These are phyloP conservation scores for Leccinum pachyderme DNA, from an alignment of 1,284 basidiomycete species.

Conservation along the genomic window DNA sequence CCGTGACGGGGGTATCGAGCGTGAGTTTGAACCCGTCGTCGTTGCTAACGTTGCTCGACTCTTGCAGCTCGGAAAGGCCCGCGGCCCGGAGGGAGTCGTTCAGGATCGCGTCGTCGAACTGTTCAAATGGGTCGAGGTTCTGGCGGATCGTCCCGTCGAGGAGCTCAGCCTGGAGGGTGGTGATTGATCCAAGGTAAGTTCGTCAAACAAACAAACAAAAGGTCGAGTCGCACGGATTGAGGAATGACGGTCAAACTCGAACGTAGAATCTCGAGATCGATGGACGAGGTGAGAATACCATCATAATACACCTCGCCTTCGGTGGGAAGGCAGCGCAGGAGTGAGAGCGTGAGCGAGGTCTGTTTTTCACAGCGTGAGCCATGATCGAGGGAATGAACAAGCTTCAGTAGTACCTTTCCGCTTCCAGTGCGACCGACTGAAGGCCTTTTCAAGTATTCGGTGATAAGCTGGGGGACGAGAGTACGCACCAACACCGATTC, in stretches of 20 bases:
- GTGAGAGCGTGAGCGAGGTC: slow-evolving; percentile 49
- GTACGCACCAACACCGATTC: slow-evolving; percentile 14
- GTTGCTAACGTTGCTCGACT: slow-evolving; percentile 27
- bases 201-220: not conserved
- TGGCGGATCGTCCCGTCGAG: slow-evolving; percentile 55
- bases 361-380: slow-evolving; percentile 17
- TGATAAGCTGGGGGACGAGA: not conserved
- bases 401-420: slow-evolving; percentile 6
- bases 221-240: slow-evolving; percentile 39
- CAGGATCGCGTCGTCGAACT: slow-evolving; percentile 64
- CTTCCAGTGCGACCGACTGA: slow-evolving; percentile 18
- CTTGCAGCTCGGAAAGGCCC: slow-evolving; percentile 53
- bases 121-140: slow-evolving; percentile 70
- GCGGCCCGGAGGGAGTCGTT: slow-evolving; percentile 54
- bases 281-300: slow-evolving; percentile 37
- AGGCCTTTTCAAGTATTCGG: not conserved
- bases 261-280: slow-evolving; percentile 37
- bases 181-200: not conserved
- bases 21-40: slow-evolving; percentile 15
- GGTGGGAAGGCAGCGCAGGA: slow-evolving; percentile 57
- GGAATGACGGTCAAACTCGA: slow-evolving; percentile 64
- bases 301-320: slow-evolving; percentile 59
- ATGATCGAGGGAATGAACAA: not conserved
- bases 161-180: slow-evolving; percentile 52
- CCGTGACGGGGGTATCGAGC: slow-evolving; percentile 44